A percentile compares a stretch with the other conserved stretches of the same genome.
These are phyloP conservation scores for Mortierella hygrophila DNA, from an alignment of 192 early-diverging fungal genomes.

Conservation along the genomic window DNA sequence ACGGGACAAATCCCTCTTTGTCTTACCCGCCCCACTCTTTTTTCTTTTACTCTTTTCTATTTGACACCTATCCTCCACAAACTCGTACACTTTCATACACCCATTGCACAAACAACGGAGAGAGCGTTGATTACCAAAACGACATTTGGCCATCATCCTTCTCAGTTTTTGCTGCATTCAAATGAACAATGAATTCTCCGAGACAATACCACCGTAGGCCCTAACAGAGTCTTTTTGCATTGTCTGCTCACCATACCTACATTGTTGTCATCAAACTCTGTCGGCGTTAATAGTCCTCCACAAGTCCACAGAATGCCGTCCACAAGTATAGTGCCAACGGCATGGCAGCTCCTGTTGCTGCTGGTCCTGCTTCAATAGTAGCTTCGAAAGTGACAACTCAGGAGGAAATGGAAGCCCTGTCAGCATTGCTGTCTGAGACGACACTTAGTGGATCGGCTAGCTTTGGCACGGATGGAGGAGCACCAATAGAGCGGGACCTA, in stretches of 20 bases:
- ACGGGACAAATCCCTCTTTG: not conserved
- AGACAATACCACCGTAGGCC: not conserved
- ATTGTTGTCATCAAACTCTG: not conserved
- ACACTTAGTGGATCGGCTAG: constrained; percentile 8
- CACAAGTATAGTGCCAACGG: not conserved
- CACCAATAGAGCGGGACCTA: not conserved
- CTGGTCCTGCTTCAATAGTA: too few species aligned
- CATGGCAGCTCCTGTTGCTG: not conserved
- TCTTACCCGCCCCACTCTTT: not conserved
- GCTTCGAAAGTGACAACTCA: not conserved
- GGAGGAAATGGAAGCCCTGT: constrained; percentile 15
- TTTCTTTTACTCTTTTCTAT: not conserved
- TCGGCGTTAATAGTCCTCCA: not conserved
- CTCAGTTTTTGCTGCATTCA: not conserved
- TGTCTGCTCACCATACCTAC: not conserved
- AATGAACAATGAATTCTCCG: constrained; percentile 2
- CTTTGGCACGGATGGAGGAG: constrained; percentile 7
- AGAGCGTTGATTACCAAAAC: not conserved
- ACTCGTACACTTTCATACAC: not conserved
- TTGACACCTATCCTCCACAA: not conserved
- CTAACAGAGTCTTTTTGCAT: not conserved
- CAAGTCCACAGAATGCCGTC: not conserved
- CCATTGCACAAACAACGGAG: not conserved
- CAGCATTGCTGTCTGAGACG: constrained; percentile 11
- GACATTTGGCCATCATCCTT: not conserved